Evolutionary conservation across 164 flowering plant genomes (phyloP).

Genomic region (Stephania yunnanensis): DNA sequence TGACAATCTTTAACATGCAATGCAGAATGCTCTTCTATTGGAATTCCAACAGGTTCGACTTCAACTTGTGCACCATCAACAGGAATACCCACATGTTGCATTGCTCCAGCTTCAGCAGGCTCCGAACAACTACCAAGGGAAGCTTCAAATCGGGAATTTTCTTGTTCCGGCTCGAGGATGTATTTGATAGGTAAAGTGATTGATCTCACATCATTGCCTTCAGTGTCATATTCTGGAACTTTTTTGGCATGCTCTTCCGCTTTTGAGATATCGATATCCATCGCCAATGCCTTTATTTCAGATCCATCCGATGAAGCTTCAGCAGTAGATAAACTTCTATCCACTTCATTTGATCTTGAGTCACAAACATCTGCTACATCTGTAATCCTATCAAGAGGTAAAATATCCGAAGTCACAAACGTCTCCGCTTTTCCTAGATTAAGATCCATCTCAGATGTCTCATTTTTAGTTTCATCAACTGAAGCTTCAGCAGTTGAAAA

Average conservation of each 20-base stretch:
- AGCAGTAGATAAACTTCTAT: not conserved
- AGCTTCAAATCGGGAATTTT: slow-evolving; percentile 8
- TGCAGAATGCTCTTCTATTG: slow-evolving; percentile 21
- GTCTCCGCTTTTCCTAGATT: not conserved
- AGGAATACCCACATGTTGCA: slow-evolving; percentile 4
- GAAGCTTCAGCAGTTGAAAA: not conserved
- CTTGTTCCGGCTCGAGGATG: slow-evolving; percentile 7
- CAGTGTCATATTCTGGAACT: not conserved
- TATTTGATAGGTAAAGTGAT: slow-evolving; percentile 5
- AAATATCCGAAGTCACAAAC: not conserved
- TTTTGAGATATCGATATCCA: not conserved
- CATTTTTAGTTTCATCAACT: not conserved
- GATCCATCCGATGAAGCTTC: not conserved
- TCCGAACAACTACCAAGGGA: not conserved
- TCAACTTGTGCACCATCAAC: slow-evolving; percentile 7
- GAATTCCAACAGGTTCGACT: slow-evolving; percentile 20
- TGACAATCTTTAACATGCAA: slow-evolving; percentile 22
- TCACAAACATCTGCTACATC: not conserved
- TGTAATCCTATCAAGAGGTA: too few relatives aligned
- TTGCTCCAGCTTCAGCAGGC: slow-evolving; percentile 12
- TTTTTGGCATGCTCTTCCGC: not conserved
- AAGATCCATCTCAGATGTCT: not conserved
- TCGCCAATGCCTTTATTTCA: not conserved
- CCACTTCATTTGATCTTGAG: not conserved
- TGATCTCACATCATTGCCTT: not conserved